Evolutionary conservation across 2,329 filamentous ascomycete species (phyloP).

Genomic region (Talaromyces sp.): DNA sequence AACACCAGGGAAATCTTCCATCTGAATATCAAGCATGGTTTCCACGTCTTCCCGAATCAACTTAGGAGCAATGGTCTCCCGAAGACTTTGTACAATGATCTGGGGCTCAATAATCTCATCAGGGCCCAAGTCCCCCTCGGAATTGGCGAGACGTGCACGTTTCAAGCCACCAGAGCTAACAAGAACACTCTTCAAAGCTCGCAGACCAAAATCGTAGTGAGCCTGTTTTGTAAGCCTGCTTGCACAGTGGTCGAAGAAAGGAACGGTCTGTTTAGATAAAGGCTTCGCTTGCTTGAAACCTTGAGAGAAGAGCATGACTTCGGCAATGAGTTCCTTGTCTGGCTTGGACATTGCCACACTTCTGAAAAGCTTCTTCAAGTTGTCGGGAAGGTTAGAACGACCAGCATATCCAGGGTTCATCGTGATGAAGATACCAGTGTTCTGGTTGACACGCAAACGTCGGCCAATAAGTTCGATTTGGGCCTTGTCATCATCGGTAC

Average conservation of each 20-base stretch:
- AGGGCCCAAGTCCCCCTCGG: conserved; percentile 58
- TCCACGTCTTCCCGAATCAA: conserved; percentile 89
- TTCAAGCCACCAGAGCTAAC: conserved; percentile 97
- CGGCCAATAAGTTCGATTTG: conserved; percentile 94
- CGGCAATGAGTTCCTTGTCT: conserved; percentile 98
- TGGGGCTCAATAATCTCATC: conserved; percentile 85
- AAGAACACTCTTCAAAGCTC: conserved; percentile 96
- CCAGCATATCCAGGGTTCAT: conserved; percentile 99
- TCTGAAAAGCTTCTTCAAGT: conserved; percentile 98
- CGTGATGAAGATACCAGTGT: conserved; percentile 98
- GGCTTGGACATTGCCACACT: conserved; percentile 99
- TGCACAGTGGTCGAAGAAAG: conserved; percentile 93
- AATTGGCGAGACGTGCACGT: conserved; percentile 68
- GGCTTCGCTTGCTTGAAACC: conserved; percentile 96
- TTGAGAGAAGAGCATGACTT: conserved; percentile 99
- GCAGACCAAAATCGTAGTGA: conserved; percentile 97
- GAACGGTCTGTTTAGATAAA: conserved; percentile 91
- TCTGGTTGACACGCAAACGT: conserved; percentile 81
- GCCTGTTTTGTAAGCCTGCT: conserved; percentile 86
- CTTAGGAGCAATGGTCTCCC: conserved; percentile 97
- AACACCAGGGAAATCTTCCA: conserved; percentile 84
- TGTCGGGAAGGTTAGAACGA: conserved; percentile 95
- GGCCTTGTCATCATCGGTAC: conserved; percentile 73
- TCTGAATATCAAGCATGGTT: conserved; percentile 80
- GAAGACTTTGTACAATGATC: conserved; percentile 96